A percentile compares a stretch with the other conserved stretches of the same genome.
phyloP scores from a whole-genome alignment of 2,329 filamentous ascomycete species.

The Trichophaea hybrida region DNA sequence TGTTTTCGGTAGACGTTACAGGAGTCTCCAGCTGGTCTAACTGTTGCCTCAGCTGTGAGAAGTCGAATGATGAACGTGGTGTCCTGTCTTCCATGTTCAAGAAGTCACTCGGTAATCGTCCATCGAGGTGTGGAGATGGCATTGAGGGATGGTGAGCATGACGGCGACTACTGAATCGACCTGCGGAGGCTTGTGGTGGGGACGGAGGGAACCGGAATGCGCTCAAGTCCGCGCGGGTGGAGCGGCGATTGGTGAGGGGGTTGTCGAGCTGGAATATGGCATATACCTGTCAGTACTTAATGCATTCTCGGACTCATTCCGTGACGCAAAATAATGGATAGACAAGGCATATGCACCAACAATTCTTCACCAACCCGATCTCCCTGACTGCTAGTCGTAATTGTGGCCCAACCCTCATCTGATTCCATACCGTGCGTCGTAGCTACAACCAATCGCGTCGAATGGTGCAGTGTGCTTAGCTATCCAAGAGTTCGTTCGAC shows the following conservation, averaged over 20 bases:
- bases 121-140: background rate
- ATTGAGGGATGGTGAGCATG: background rate
- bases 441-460: too few species aligned
- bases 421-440: too few species aligned
- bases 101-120: too few species aligned
- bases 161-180: background rate
- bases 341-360: background rate
- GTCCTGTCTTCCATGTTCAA: background rate
- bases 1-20: background rate
- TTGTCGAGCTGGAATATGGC: background rate
- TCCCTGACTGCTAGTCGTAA: background rate
- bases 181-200: background rate
- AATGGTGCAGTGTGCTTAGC: too few species aligned
- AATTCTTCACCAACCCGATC: background rate
- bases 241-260: background rate
- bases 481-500: too few species aligned
- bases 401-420: too few species aligned
- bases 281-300: background rate
- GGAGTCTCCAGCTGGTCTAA: background rate
- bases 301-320: background rate
- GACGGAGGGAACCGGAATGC: background rate
- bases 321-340: background rate
- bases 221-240: background rate
- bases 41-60: background rate
- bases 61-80: background rate